These are phyloP conservation scores for Talaromyces rugulosus DNA, from an alignment of 2,329 filamentous ascomycete species.

Conservation along the genomic window DNA sequence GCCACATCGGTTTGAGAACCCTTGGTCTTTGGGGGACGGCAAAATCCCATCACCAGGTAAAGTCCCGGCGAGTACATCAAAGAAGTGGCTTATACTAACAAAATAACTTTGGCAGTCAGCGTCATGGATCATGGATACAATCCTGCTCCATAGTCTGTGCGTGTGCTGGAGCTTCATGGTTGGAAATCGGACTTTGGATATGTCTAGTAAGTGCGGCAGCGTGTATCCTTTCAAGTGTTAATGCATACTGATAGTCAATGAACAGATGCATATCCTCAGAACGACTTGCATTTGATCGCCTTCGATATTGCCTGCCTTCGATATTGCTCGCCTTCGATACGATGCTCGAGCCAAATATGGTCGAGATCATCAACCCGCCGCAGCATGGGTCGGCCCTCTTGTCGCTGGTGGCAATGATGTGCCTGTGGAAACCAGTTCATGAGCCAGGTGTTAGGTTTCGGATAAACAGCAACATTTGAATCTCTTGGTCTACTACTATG, in stretches of 20 bases:
- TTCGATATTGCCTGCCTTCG: neutral
- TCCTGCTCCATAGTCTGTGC: no score
- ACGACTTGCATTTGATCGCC: neutral
- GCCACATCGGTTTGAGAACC: no score
- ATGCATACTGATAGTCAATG: no score
- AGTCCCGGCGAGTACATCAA: neutral
- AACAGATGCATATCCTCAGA: neutral
- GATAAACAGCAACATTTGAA: neutral
- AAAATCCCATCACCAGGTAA: neutral
- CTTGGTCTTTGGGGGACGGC: no score
- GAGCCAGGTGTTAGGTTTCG: neutral
- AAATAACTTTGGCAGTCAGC: no score
- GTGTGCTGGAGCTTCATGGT: no score
- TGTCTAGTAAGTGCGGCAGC: no score
- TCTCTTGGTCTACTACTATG: neutral
- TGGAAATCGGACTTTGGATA: no score
- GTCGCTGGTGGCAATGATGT: neutral
- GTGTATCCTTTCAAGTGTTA: no score
- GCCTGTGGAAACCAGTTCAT: neutral
- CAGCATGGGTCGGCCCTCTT: neutral
- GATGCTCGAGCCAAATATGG: neutral
- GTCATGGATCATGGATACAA: no score
- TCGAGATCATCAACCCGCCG: neutral
- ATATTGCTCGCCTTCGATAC: neutral
- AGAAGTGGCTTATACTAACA: neutral